These are phyloP conservation scores for Auricularia sp. DNA, from an alignment of 768 basidiomycete species.

Conservation along the genomic window DNA sequence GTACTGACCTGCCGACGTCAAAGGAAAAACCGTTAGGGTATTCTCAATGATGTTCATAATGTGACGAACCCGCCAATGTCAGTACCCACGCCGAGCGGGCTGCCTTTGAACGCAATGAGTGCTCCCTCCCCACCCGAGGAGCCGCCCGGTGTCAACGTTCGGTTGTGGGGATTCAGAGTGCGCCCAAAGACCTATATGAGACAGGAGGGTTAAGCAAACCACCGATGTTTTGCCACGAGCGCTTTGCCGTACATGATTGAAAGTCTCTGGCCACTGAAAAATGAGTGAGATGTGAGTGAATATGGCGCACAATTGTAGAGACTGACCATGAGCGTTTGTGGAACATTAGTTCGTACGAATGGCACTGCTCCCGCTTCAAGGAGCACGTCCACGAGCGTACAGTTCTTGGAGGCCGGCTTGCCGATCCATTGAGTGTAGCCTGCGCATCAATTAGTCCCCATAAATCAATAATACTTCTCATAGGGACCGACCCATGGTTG, in stretches of 20 bases:
- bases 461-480: not conserved
- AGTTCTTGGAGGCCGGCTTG: slow-evolving; percentile 43
- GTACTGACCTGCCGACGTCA: slow-evolving; percentile 41
- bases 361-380: slow-evolving; percentile 57
- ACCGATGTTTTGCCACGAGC: not conserved
- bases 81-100: slow-evolving; percentile 57
- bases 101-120: slow-evolving; percentile 46
- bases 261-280: slow-evolving; percentile 62
- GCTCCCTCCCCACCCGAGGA: slow-evolving; percentile 85
- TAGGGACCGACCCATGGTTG: slow-evolving; percentile 42
- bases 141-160: slow-evolving; percentile 61
- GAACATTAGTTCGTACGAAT: slow-evolving; percentile 64
- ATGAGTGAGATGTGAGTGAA: not conserved
- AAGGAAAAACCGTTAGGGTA: too few relatives aligned
- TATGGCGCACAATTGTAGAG: not conserved
- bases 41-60: too few relatives aligned
- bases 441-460: slow-evolving; percentile 11
- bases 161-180: slow-evolving; percentile 67
- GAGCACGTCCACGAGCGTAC: slow-evolving; percentile 55
- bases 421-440: slow-evolving; percentile 71
- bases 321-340: slow-evolving; percentile 63
- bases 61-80: slow-evolving; percentile 62
- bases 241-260: slow-evolving; percentile 41
- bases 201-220: not conserved
- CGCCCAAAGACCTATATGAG: slow-evolving; percentile 42